Percentiles rank a stretch among this genome's conserved stretches.
phyloP scores from a whole-genome alignment of 2,329 filamentous ascomycete species.

The Stagonosporopsis vannaccii region DNA sequence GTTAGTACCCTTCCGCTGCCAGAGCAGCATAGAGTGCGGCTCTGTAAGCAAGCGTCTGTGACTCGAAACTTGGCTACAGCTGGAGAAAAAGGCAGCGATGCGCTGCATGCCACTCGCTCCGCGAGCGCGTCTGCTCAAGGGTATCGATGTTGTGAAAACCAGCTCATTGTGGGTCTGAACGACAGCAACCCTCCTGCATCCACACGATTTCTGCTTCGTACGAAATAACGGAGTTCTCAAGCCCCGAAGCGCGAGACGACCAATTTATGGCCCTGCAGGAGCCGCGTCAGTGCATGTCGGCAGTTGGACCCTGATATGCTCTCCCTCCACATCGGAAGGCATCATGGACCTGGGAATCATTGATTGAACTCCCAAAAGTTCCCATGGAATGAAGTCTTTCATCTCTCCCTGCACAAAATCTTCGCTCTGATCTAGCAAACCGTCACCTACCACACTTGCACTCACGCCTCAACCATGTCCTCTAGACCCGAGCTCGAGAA shows the following conservation, averaged over 20 bases:
- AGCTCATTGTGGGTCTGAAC: no score
- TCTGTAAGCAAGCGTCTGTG: not conserved
- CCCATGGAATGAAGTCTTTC: not conserved
- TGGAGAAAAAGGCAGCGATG: no score
- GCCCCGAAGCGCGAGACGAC: not conserved
- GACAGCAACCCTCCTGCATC: not conserved
- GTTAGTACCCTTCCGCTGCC: not conserved
- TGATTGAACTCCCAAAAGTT: not conserved
- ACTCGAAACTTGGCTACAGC: not conserved
- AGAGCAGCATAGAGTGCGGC: not conserved
- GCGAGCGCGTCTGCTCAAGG: not conserved
- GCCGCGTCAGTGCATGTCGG: constrained; percentile 4
- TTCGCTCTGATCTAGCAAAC: not conserved
- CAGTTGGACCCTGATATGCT: not conserved
- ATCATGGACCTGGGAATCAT: not conserved
- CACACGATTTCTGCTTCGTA: not conserved
- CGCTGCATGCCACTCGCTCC: not conserved
- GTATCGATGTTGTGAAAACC: not conserved
- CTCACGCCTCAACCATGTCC: constrained; percentile 20
- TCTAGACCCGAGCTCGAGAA: constrained; percentile 23
- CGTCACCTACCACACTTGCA: not conserved
- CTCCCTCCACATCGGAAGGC: constrained; percentile 14
- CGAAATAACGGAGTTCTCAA: not conserved
- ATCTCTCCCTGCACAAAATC: not conserved
- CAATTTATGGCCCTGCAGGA: not conserved